These are phyloP conservation scores for Quercus lobata DNA, from an alignment of 331 rosid species.

Conservation along the genomic window DNA sequence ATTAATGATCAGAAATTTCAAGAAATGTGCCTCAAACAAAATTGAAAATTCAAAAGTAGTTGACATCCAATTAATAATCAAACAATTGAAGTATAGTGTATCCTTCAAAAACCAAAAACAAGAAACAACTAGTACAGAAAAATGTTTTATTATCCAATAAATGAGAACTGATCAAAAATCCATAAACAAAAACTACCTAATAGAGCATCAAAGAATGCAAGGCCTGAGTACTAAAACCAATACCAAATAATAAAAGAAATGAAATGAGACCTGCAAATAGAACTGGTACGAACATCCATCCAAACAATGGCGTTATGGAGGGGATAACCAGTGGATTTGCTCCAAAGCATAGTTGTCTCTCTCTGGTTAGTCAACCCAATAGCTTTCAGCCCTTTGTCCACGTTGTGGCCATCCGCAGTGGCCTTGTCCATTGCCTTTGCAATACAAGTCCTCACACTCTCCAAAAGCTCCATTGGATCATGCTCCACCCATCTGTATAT, in stretches of 20 bases:
- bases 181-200: background rate
- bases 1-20: background rate
- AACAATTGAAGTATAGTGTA: no score
- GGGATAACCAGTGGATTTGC: constrained; percentile 85
- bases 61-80: background rate
- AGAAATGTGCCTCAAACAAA: background rate
- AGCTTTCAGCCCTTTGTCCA: constrained; percentile 66
- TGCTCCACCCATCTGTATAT: constrained; percentile 84
- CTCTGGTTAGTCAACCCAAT: constrained; percentile 94
- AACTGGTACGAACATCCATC: constrained; percentile 89
- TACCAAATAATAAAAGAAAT: background rate
- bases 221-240: no score
- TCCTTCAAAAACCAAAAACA: no score
- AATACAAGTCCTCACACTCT: constrained; percentile 69
- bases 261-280: constrained; percentile 60
- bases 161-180: background rate
- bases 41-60: background rate
- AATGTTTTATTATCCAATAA: no score
- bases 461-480: constrained; percentile 83
- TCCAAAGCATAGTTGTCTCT: constrained; percentile 86
- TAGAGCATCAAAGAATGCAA: background rate
- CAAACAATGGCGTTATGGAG: constrained; percentile 86
- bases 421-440: constrained; percentile 81
- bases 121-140: no score
- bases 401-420: constrained; percentile 70